Percentiles rank a stretch among this genome's conserved stretches.
phyloP scores from a whole-genome alignment of 2,329 filamentous ascomycete genomes.

The Penicillium verrucosum region DNA sequence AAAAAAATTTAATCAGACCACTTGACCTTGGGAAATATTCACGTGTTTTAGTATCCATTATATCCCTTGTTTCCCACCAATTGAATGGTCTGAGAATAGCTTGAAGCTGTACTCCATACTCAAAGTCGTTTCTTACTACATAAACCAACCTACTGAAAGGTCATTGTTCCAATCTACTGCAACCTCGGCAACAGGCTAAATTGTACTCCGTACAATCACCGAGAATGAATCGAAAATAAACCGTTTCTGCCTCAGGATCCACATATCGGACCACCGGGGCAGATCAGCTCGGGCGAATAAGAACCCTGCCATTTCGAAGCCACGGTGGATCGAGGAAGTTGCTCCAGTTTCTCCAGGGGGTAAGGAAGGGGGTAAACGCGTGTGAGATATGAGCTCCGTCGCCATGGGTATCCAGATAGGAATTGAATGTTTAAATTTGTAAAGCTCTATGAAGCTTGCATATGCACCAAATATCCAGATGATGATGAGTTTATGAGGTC shows the following conservation, averaged over 20 bases:
- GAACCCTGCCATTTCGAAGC: slow-evolving; percentile 19
- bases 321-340: slow-evolving; percentile 15
- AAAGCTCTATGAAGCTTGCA: neutral
- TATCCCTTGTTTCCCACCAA: neutral
- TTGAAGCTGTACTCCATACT: neutral
- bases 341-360: slow-evolving; percentile 11
- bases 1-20: neutral
- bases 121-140: neutral
- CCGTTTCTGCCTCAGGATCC: slow-evolving; percentile 19
- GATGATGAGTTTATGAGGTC: slow-evolving; percentile 24
- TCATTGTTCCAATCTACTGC: neutral
- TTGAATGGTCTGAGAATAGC: neutral
- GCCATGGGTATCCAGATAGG: neutral
- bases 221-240: slow-evolving; percentile 4
- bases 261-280: slow-evolving; percentile 13
- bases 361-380: neutral
- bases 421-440: neutral
- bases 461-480: neutral
- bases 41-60: neutral
- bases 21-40: neutral
- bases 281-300: slow-evolving; percentile 18
- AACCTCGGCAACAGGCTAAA: slow-evolving; percentile 3
- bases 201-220: neutral
- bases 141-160: neutral
- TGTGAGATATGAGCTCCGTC: neutral